phyloP scores from a whole-genome alignment of 768 basidiomycete species.

The Boletus vinaceobasis region DNA sequence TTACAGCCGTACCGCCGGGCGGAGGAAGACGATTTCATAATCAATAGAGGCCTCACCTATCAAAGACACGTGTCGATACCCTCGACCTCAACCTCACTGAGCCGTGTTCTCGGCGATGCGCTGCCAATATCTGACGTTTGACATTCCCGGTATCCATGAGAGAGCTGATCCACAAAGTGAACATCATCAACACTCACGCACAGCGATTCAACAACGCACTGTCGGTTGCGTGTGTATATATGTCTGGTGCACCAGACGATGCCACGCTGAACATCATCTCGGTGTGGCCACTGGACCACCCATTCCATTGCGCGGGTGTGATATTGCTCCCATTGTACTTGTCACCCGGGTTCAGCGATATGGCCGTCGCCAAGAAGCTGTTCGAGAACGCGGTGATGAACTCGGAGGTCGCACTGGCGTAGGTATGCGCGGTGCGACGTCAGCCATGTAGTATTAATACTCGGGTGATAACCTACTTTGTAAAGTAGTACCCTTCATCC shows the following conservation, averaged over 20 bases:
- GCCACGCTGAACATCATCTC: slow-evolving; percentile 11
- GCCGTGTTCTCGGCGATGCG: neutral
- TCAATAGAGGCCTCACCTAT: neutral
- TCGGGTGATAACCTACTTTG: neutral
- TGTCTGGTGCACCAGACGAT: neutral
- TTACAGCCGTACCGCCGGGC: no score
- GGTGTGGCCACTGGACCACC: neutral
- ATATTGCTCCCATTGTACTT: neutral
- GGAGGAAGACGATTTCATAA: neutral
- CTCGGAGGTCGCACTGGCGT: neutral
- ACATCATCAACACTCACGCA: neutral
- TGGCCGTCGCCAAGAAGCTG: slow-evolving; percentile 2
- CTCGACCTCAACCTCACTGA: neutral
- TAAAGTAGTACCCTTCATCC: slow-evolving; percentile 2
- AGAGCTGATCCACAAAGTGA: neutral
- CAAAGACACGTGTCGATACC: neutral
- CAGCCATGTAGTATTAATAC: neutral
- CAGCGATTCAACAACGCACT: neutral
- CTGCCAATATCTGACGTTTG: slow-evolving; percentile 1
- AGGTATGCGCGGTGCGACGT: neutral
- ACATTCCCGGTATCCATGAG: neutral
- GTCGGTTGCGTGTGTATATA: neutral
- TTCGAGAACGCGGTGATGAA: slow-evolving; percentile 8
- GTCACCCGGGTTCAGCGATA: neutral
- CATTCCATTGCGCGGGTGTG: neutral